A percentile compares a stretch with the other conserved stretches of the same genome.
These are phyloP conservation scores for Vigna trinervia DNA, from an alignment of 306 rosid species.

Conservation along the genomic window DNA sequence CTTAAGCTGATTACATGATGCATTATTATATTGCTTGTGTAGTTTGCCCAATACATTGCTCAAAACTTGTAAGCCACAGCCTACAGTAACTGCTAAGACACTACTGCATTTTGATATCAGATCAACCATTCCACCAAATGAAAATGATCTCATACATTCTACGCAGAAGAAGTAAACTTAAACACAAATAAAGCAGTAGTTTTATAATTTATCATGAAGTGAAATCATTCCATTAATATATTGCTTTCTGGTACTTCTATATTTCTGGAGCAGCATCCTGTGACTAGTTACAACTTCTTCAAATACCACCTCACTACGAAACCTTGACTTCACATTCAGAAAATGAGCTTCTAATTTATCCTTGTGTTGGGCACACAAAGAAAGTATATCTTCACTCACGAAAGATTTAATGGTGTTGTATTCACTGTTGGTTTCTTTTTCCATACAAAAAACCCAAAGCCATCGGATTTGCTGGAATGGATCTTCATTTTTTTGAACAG, in stretches of 20 bases:
- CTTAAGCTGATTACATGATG: conserved; percentile 16
- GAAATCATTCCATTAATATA: conserved; percentile 81
- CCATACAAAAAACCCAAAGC: conserved; percentile 58
- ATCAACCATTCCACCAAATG: conserved; percentile 26
- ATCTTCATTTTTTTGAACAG: conserved; percentile 68
- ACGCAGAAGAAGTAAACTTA: not conserved
- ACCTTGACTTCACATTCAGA: conserved; percentile 64
- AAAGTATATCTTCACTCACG: conserved; percentile 47
- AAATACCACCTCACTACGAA: conserved; percentile 64
- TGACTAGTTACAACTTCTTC: conserved; percentile 63
- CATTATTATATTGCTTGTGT: conserved; percentile 30
- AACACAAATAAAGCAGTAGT: not conserved
- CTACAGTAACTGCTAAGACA: conserved; percentile 26
- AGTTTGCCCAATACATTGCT: conserved; percentile 18
- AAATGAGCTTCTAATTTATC: conserved; percentile 62
- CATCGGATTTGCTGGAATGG: conserved; percentile 68
- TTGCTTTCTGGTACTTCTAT: conserved; percentile 68
- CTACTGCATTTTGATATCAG: not conserved
- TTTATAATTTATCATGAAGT: conserved; percentile 62
- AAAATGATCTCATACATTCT: conserved; percentile 39
- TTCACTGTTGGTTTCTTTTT: conserved; percentile 42
- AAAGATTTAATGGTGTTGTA: conserved; percentile 47
- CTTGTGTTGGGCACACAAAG: conserved; percentile 49
- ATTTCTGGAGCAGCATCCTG: conserved; percentile 65
- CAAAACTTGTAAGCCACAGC: conserved; percentile 32